These are phyloP conservation scores for Termitomyces sp. DNA, from an alignment of 768 basidiomycete genomes.

Conservation along the genomic window DNA sequence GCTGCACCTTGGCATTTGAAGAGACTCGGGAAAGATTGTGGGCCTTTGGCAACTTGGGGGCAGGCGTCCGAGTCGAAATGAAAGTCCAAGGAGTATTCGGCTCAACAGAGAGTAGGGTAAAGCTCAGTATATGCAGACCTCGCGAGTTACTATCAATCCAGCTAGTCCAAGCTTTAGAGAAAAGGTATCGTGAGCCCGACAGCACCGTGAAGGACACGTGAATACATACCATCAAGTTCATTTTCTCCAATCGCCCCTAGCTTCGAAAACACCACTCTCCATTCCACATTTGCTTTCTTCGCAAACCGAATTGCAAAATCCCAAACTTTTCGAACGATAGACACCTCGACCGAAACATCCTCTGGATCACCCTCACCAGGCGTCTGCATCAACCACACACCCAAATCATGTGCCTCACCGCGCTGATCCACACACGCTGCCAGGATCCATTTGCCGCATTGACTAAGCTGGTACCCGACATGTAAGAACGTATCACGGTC, in stretches of 20 bases:
- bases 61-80: slow-evolving; percentile 23
- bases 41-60: slow-evolving; percentile 9
- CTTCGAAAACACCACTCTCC: slow-evolving; percentile 72
- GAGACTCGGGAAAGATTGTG: slow-evolving; percentile 15
- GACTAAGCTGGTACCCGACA: slow-evolving; percentile 64
- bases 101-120: slow-evolving; percentile 58
- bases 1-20: slow-evolving; percentile 18
- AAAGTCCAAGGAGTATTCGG: slow-evolving; percentile 57
- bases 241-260: slow-evolving; percentile 51
- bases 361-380: slow-evolving; percentile 13
- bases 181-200: slow-evolving; percentile 2
- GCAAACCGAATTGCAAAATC: slow-evolving; percentile 59
- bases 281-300: slow-evolving; percentile 66
- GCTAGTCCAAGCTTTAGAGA: slow-evolving; percentile 66
- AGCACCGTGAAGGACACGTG: slow-evolving; percentile 40
- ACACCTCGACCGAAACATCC: slow-evolving; percentile 26
- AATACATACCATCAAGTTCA: slow-evolving; percentile 63
- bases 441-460: slow-evolving; percentile 72
- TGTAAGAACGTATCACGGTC: slow-evolving; percentile 58
- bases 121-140: slow-evolving; percentile 49
- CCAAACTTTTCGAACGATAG: slow-evolving; percentile 62
- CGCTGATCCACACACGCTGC: slow-evolving; percentile 73
- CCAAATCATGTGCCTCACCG: slow-evolving; percentile 68
- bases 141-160: slow-evolving; percentile 39
- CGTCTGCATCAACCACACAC: slow-evolving; percentile 57